Base-by-base conservation (phyloP, 495 filamentous ascomycete genomes). In the Xylaria grammica region DNA sequence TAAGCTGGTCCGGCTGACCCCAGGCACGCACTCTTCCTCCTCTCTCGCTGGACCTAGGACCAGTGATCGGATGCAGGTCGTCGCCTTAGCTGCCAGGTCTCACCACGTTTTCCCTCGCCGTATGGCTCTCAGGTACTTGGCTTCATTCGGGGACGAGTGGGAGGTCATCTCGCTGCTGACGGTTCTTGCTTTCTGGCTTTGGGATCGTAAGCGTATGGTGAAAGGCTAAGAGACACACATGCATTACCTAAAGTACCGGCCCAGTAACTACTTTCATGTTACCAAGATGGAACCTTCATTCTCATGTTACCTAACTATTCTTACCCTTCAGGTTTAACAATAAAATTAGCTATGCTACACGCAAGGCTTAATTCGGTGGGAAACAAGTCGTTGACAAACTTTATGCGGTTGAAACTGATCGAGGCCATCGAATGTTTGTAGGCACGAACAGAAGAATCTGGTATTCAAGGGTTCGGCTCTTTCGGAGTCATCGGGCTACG, bases 121-220 rank as follows among this genome's bases (percentile, higher is more conserved):
- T 38, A 32, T 51, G 53, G 53, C 52, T 0, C 27, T 56, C 29
- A 57, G 46, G 10, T 65, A 13, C 26, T 32, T 65, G 20, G 32
- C 42, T 32, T 51, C 62, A 24, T 65, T 65, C 20, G 62, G 62
- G 11, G 42, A 58, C 10, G 62, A 65, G 52, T 65, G 53, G 62
- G 62, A 65, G 19, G 17, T 59, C 0, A 46, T 65, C 27, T 50
- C 62, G 30, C 36, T 65, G 8, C 30, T 65, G 15, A 59, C 62
- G 42, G 3, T 56, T 3, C 62, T 64, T 50, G 53, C 30, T 29
- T 50, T 64, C 53, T 64, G 53, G 53, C 24, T 64, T 20, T 50
- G 62, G 61, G 53, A 64, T 34, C 52, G 62, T 3, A 64, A 58
- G 26, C 53, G 15, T 15, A 64, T 42, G 62, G 17, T 29, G 24